These are phyloP conservation scores for Clausena lansium DNA, from an alignment of 345 rosid genomes.

Conservation along the genomic window DNA sequence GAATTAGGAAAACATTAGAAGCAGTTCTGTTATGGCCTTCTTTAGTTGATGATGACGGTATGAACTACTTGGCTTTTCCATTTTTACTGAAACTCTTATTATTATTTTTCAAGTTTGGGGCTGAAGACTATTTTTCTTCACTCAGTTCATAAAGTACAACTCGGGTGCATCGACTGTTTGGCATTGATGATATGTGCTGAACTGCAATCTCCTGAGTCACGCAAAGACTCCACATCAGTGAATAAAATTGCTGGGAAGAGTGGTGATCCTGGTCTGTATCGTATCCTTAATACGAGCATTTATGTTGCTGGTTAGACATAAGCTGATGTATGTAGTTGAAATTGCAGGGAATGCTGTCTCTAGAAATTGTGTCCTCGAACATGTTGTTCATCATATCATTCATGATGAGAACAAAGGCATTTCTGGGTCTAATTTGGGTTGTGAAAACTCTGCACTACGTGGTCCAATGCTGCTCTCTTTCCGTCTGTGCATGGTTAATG, in stretches of 20 bases:
- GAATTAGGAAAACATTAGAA: conserved; percentile 54
- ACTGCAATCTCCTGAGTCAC: conserved; percentile 46
- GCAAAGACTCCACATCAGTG: conserved; percentile 28
- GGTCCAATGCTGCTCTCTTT: conserved; percentile 39
- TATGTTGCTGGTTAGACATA: neutral
- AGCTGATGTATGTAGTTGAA: conserved; percentile 22
- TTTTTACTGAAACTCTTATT: neutral
- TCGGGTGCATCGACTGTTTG: conserved; percentile 91
- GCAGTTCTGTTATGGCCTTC: conserved; percentile 74
- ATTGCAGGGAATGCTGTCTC: conserved; percentile 41
- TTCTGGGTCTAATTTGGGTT: neutral
- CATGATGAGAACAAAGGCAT: neutral
- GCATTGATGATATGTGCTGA: conserved; percentile 81
- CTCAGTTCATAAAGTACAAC: conserved; percentile 85
- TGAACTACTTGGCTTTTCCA: conserved; percentile 16
- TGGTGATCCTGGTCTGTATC: conserved; percentile 35
- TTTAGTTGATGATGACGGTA: conserved; percentile 65
- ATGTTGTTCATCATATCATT: neutral
- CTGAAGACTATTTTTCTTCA: conserved; percentile 4
- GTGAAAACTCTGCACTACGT: conserved; percentile 26
- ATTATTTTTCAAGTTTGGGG: conserved; percentile 11
- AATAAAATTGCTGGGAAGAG: conserved; percentile 20
- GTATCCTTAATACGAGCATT: conserved; percentile 7
- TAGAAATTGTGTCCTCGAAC: neutral
- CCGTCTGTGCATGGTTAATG: conserved; percentile 88